A percentile compares a stretch with the other conserved stretches of the same genome.
Conservation (phyloP, 2,329 filamentous ascomycete genomes). For the Epichloe elymi region DNA sequence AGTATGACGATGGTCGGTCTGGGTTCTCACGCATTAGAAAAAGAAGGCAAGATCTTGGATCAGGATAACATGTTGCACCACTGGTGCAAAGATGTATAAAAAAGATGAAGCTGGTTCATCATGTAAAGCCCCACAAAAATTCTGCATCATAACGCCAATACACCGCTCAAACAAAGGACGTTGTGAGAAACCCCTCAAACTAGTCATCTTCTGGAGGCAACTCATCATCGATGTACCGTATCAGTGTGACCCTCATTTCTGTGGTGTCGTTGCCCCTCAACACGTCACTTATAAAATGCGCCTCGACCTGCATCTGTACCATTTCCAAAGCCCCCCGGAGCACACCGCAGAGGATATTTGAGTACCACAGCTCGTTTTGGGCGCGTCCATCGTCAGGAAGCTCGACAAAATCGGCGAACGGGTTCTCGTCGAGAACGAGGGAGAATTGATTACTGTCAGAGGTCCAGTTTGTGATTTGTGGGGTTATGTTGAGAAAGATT, state of each 20-base stretch:
- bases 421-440: slow-evolving; percentile 92
- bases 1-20: too few relatives aligned
- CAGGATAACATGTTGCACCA: too few relatives aligned
- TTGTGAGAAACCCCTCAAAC: slow-evolving; percentile 10
- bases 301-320: slow-evolving; percentile 99
- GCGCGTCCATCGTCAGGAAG: slow-evolving; percentile 89
- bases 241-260: slow-evolving; percentile 86
- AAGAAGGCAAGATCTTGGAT: too few relatives aligned
- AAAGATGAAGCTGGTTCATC: too few relatives aligned
- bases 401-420: slow-evolving; percentile 93
- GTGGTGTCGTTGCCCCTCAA: slow-evolving; percentile 89
- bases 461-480: slow-evolving; percentile 88
- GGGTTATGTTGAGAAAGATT: slow-evolving; percentile 95
- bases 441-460: slow-evolving; percentile 95
- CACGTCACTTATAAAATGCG: slow-evolving; percentile 89
- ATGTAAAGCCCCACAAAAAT: too few relatives aligned
- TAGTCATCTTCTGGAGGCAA: slow-evolving; percentile 92
- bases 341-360: slow-evolving; percentile 91
- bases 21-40: too few relatives aligned
- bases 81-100: too few relatives aligned
- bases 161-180: not conserved
- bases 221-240: slow-evolving; percentile 95
- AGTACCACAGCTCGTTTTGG: slow-evolving; percentile 97
- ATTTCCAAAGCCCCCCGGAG: slow-evolving; percentile 87
- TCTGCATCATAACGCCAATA: not conserved